Conservation (phyloP, 345 rosid species). For the Lepidium aucheri region DNA sequence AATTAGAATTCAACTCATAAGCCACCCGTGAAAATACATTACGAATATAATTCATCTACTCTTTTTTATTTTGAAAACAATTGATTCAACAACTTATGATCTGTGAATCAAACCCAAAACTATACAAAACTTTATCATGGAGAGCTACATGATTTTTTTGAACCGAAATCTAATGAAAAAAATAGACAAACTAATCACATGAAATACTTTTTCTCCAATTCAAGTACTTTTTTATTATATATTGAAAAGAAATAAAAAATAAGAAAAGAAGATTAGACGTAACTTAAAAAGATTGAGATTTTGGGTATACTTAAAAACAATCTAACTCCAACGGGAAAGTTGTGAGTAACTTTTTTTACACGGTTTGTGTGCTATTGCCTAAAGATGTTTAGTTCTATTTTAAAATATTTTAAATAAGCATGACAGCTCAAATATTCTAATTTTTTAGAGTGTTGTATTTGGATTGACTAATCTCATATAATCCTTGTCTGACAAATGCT, state of each 20-base stretch:
- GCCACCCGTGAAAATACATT: not conserved
- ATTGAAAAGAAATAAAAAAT: too few species aligned
- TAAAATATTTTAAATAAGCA: not conserved
- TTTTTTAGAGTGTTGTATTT: too few species aligned
- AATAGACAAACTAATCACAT: not conserved
- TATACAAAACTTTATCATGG: too few species aligned
- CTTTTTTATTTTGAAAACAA: not conserved
- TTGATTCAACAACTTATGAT: too few species aligned
- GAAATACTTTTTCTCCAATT: too few species aligned
- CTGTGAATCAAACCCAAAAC: too few species aligned
- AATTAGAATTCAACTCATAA: not conserved
- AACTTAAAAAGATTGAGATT: not conserved
- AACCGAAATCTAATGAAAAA: too few species aligned
- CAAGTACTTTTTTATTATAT: too few species aligned
- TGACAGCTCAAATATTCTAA: not conserved
- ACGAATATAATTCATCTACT: not conserved
- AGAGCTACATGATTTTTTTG: too few species aligned
- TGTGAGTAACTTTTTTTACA: conserved; percentile 6
- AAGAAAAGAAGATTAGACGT: not conserved
- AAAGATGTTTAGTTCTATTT: not conserved
- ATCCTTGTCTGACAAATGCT: not conserved
- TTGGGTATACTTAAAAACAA: conserved; percentile 8
- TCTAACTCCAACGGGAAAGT: conserved; percentile 11
- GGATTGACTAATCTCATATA: too few species aligned
- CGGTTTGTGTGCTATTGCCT: conserved; percentile 4